These are phyloP conservation scores for Rosa chinensis DNA, from an alignment of 306 rosid genomes.

Conservation along the genomic window DNA sequence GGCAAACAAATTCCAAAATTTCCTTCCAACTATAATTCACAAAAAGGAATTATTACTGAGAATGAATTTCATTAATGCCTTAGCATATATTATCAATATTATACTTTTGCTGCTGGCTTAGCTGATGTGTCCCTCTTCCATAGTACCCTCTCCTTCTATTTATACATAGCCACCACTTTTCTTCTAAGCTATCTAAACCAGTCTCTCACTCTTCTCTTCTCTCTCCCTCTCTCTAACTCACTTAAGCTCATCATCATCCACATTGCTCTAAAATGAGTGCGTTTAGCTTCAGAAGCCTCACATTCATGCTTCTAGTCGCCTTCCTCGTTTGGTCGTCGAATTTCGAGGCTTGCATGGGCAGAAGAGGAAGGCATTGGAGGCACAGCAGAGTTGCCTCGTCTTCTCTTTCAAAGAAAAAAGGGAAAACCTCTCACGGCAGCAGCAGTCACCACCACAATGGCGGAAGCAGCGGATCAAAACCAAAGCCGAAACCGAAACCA, in stretches of 20 bases:
- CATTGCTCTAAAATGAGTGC: slow-evolving; percentile 55
- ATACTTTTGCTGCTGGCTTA: slow-evolving; percentile 1
- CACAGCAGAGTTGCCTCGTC: slow-evolving; percentile 45
- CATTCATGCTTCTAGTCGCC: slow-evolving; percentile 48
- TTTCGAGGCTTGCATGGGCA: slow-evolving; percentile 82
- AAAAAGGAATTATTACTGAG: slow-evolving; percentile 36
- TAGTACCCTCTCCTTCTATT: slow-evolving; percentile 41
- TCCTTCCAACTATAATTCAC: slow-evolving; percentile 54
- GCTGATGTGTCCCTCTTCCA: slow-evolving; percentile 28
- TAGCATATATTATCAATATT: not conserved
- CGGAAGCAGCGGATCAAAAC: slow-evolving; percentile 54
- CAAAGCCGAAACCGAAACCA: slow-evolving; percentile 32
- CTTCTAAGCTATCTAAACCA: slow-evolving; percentile 16
- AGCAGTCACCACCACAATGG: slow-evolving; percentile 6
- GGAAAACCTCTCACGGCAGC: slow-evolving; percentile 32
- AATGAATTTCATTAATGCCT: slow-evolving; percentile 36
- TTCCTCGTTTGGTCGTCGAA: slow-evolving; percentile 68
- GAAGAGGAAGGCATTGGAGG: slow-evolving; percentile 86
- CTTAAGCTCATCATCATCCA: slow-evolving; percentile 2
- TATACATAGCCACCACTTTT: slow-evolving; percentile 46
- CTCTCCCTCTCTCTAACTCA: slow-evolving; percentile 16
- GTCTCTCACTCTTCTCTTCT: not conserved
- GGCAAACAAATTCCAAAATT: slow-evolving; percentile 42
- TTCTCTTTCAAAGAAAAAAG: slow-evolving; percentile 62
- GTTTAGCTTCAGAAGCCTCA: slow-evolving; percentile 52